Percentiles rank a stretch among this genome's conserved stretches.
Conservation (phyloP, 2,329 filamentous ascomycete species). For the Botrytis byssoidea region DNA sequence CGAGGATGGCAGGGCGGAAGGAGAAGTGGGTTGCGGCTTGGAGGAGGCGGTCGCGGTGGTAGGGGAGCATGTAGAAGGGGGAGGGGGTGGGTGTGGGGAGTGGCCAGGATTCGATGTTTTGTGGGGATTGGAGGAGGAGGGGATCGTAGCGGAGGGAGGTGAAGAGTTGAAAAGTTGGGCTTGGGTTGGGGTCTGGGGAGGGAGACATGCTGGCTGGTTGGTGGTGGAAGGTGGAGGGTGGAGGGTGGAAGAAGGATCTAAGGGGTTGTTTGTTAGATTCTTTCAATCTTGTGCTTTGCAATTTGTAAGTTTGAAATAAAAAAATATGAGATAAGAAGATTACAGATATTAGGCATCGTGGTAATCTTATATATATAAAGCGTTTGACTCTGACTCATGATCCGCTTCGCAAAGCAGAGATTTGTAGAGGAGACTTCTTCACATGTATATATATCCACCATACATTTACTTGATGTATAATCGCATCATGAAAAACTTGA, state of each 20-base stretch:
- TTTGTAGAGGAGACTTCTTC: background rate
- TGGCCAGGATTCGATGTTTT: conserved; percentile 37
- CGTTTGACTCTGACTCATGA: background rate
- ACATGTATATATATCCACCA: no score
- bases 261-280: background rate
- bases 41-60: conserved; percentile 77
- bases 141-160: conserved; percentile 72
- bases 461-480: background rate
- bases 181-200: background rate
- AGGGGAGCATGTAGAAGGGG: conserved; percentile 75
- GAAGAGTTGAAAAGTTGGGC: conserved; percentile 57
- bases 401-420: background rate
- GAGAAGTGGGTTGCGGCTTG: conserved; percentile 56
- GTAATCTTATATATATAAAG: background rate
- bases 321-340: background rate
- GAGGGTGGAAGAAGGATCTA: background rate
- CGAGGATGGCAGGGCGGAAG: conserved; percentile 43
- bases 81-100: conserved; percentile 50
- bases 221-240: no score
- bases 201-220: background rate
- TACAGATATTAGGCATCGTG: no score
- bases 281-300: background rate
- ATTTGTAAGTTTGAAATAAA: background rate
- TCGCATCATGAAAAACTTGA: background rate
- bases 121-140: conserved; percentile 44